Percentiles rank a stretch among this genome's conserved stretches.
Evolutionary conservation across 208 protist species (phyloP).

Genomic region (Naegleria gruberi): DNA sequence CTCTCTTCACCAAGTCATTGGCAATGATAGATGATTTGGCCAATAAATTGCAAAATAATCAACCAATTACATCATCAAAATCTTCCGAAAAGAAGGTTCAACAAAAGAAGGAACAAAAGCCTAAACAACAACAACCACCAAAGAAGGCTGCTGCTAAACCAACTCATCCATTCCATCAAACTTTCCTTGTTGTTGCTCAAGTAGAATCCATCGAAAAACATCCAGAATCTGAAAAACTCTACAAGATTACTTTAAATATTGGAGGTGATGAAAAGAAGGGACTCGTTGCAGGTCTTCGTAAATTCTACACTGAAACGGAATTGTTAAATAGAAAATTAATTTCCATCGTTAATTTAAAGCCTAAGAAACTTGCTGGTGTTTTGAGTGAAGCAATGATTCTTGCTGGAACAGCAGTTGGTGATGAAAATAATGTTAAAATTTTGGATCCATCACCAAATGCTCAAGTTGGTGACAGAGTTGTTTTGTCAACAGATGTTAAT

Average conservation of each 20-base stretch:
- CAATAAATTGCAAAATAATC: background rate
- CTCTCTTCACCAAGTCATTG: background rate
- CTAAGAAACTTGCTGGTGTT: background rate
- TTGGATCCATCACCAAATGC: conserved; percentile 68
- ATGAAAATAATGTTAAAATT: conserved; percentile 57
- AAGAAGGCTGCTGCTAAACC: background rate
- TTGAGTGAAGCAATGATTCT: conserved; percentile 43
- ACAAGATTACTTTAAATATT: conserved; percentile 36
- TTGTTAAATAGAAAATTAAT: background rate
- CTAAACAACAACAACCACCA: background rate
- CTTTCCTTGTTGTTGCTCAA: background rate
- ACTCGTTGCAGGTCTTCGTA: background rate
- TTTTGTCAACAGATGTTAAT: conserved; percentile 59
- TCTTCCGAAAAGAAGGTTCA: background rate
- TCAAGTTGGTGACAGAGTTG: conserved; percentile 66
- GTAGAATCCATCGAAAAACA: background rate
- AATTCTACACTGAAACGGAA: background rate
- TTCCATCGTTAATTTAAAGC: background rate
- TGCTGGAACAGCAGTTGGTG: conserved; percentile 22
- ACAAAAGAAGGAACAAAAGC: background rate
- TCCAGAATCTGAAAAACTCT: background rate
- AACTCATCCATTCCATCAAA: background rate
- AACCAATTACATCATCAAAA: background rate
- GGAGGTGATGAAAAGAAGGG: background rate
- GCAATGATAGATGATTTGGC: background rate